These are phyloP conservation scores for Vitis cinerea DNA, from an alignment of 164 flowering plant species.

Conservation along the genomic window DNA sequence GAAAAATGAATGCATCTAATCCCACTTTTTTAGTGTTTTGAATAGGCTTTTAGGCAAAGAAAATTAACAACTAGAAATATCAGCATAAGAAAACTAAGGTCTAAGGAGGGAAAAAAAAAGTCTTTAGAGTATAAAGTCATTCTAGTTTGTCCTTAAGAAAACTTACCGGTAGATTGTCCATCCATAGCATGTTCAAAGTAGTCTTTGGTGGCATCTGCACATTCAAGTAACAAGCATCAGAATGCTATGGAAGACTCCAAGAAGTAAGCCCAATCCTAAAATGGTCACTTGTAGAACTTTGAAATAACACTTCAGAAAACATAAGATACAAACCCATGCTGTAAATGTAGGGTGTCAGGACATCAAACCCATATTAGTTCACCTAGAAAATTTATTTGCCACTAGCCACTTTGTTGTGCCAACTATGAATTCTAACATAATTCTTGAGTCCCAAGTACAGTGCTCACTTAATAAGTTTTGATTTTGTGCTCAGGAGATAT, in stretches of 20 bases:
- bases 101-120: no score
- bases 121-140: no score
- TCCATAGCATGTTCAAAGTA: slow-evolving; percentile 48
- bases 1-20: no score
- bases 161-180: slow-evolving; percentile 34
- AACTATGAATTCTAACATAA: not conserved
- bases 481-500: no score
- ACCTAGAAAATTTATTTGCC: not conserved
- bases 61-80: no score
- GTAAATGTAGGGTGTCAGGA: not conserved
- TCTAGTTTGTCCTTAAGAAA: not conserved
- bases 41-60: no score
- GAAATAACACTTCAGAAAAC: no score
- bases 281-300: not conserved
- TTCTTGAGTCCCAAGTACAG: not conserved
- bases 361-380: not conserved
- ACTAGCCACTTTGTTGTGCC: not conserved
- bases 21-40: no score
- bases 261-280: no score
- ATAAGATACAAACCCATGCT: not conserved
- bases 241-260: no score
- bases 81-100: no score
- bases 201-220: slow-evolving; percentile 72
- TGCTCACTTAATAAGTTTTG: not conserved
- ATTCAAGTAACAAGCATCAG: slow-evolving; percentile 4